Conservation (phyloP, 495 filamentous ascomycete species). For the Clavariopsis aquatica region DNA sequence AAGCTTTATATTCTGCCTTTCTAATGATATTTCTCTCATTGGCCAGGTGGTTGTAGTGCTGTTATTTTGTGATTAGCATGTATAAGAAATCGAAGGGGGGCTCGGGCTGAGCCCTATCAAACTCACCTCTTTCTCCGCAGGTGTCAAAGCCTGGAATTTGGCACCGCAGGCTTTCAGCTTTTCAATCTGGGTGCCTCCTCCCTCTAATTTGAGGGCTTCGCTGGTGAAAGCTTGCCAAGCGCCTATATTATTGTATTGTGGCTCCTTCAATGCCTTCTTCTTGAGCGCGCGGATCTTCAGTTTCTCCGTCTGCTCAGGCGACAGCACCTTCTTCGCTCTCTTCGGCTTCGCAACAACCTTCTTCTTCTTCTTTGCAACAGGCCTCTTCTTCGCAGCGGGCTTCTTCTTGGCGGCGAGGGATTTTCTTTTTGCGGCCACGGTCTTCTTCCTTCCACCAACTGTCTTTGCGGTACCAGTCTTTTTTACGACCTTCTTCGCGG, state of each 20-base stretch:
- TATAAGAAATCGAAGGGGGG: background rate
- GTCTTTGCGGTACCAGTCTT: conserved; percentile 4
- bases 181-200: background rate
- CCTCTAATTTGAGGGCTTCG: conserved; percentile 24
- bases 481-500: conserved; percentile 24
- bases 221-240: conserved; percentile 35
- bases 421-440: conserved; percentile 27
- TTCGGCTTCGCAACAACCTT: conserved; percentile 16
- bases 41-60: conserved; percentile 56
- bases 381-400: background rate
- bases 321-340: conserved; percentile 9
- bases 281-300: conserved; percentile 27
- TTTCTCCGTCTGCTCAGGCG: conserved; percentile 26
- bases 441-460: conserved; percentile 22
- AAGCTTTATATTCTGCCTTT: conserved; percentile 53
- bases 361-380: conserved; percentile 31
- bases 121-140: conserved; percentile 39
- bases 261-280: conserved; percentile 37
- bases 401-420: too few relatives aligned
- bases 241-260: background rate
- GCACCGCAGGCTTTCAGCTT: conserved; percentile 8
- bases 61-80: background rate
- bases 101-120: too few relatives aligned
- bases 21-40: conserved; percentile 52
- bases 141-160: conserved; percentile 32